phyloP scores from a whole-genome alignment of 1,284 basidiomycete species.

The Moniliophthora roreri region DNA sequence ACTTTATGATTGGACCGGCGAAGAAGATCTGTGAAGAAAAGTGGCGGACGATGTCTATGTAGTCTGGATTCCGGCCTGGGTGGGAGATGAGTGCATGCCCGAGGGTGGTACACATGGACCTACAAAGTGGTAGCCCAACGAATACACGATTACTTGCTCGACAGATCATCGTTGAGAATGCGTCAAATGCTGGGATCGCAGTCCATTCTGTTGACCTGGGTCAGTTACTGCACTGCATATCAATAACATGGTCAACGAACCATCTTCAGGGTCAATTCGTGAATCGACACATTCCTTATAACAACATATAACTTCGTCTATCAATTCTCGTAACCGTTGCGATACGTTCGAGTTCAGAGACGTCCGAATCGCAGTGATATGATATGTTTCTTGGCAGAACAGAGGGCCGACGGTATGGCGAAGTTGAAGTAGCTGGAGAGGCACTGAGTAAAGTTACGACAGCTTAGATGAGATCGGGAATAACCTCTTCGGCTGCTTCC shows the following conservation, averaged over 20 bases:
- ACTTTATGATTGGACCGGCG: constrained; percentile 19
- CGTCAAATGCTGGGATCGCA: constrained; percentile 18
- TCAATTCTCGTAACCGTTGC: too few species aligned
- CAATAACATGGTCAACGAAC: too few species aligned
- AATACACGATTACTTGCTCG: too few species aligned
- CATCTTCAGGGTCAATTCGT: too few species aligned
- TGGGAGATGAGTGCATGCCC: not conserved
- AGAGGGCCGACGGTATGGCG: constrained; percentile 24
- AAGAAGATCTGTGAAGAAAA: constrained; percentile 20
- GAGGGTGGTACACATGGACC: constrained; percentile 15
- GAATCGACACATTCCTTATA: too few species aligned
- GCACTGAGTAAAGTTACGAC: too few species aligned
- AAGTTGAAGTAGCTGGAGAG: constrained; percentile 19
- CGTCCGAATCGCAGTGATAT: constrained; percentile 24
- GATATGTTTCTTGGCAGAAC: constrained; percentile 23
- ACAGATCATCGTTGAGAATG: constrained; percentile 26
- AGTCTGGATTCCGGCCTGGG: constrained; percentile 20
- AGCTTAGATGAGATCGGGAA: not conserved
- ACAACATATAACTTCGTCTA: too few species aligned
- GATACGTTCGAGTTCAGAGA: constrained; percentile 25
- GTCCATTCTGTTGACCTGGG: too few species aligned
- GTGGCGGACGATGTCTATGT: constrained; percentile 18
- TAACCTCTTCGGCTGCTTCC: constrained; percentile 26
- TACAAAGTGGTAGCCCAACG: constrained; percentile 43
- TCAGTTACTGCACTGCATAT: too few species aligned